Base-by-base conservation (phyloP, 148 eudicot genomes). In the Amaranthus hypochondriacus region DNA sequence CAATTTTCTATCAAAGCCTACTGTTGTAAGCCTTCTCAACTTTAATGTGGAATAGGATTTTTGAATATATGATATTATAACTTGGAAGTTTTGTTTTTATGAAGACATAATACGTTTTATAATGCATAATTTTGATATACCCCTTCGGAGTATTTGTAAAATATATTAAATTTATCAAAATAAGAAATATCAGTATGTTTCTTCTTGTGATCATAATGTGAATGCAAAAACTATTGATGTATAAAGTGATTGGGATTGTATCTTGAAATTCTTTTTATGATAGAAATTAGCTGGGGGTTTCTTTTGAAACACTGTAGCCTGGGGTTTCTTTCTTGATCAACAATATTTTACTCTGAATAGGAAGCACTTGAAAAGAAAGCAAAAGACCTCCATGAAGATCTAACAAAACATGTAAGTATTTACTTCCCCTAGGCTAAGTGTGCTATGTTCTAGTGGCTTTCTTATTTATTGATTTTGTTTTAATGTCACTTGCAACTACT, bases 361-460 rank as follows among this genome's bases (percentile, higher is more conserved):
- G 87, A 72, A 54, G 87, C 82, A 74, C 84, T 90, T 77, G 87
- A 90, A 80, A 65, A 84, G 81, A 90, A 88, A 80, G 96, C 85
- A 72, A 84, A 44, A 75, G 61, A 53, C 76, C 83, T 90, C 61
- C 96, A 90, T 78, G 87, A 82, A 76, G 92, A 88, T 81, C 85
- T 86, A 76, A 86, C 85, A 44, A 86, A 82, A 63, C 81, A 85
- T 79, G 95, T 90, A 79, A 70, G 88, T 3, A 49, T 21, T 11
- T 13, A 5, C 54, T 28, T 1, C 39, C 39, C 13, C 8, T 54
- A 50, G 58, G 39, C 3, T 56, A 14, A 14, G 9, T 15, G 42
- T 55, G 0, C 18, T 54, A 15, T 55, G 42, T 46, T 56, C 60
- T 67, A 42, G n/a, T 47, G 44, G 48, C 42, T 9, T 2, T 47